A percentile compares a stretch with the other conserved stretches of the same genome.
These are phyloP conservation scores for Pythium aphanidermatum DNA, from an alignment of 352 stramenopile species.

Conservation along the genomic window DNA sequence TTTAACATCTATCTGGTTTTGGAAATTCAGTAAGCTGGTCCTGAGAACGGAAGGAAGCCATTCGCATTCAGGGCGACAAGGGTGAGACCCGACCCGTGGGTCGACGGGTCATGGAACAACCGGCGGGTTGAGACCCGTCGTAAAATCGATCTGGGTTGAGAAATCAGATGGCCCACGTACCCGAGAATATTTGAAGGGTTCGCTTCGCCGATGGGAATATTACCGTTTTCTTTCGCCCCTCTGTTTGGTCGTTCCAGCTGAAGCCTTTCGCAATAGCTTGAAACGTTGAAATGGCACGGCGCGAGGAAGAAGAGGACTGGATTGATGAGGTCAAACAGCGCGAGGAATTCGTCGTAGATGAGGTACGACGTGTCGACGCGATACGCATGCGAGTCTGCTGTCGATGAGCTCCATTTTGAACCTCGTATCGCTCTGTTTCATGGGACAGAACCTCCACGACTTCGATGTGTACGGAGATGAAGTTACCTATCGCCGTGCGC, in stretches of 20 bases:
- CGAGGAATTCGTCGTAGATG: conserved; percentile 48
- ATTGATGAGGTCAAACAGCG: conserved; percentile 46
- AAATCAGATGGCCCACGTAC: no score
- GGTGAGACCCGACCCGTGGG: not conserved
- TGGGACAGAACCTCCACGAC: conserved; percentile 24
- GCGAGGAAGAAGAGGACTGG: conserved; percentile 58
- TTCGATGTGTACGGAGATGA: conserved; percentile 38
- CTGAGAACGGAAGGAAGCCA: conserved; percentile 7
- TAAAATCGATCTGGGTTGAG: no score
- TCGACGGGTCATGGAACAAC: no score
- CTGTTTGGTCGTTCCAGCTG: no score
- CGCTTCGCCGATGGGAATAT: no score
- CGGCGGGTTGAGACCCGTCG: no score
- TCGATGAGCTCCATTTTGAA: conserved; percentile 11
- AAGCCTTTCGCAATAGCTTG: conserved; percentile 13
- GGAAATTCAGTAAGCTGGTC: no score
- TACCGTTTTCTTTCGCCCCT: no score
- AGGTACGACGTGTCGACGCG: no score
- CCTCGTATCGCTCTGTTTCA: not conserved
- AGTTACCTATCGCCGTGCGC: conserved; percentile 62
- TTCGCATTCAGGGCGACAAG: conserved; percentile 24
- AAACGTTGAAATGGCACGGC: conserved; percentile 42
- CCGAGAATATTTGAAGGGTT: no score
- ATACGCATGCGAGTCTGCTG: conserved; percentile 14
- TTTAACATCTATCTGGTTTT: no score